Evolutionary conservation across 306 rosid genomes (phyloP).

Genomic region (Ziziphus jujuba): DNA sequence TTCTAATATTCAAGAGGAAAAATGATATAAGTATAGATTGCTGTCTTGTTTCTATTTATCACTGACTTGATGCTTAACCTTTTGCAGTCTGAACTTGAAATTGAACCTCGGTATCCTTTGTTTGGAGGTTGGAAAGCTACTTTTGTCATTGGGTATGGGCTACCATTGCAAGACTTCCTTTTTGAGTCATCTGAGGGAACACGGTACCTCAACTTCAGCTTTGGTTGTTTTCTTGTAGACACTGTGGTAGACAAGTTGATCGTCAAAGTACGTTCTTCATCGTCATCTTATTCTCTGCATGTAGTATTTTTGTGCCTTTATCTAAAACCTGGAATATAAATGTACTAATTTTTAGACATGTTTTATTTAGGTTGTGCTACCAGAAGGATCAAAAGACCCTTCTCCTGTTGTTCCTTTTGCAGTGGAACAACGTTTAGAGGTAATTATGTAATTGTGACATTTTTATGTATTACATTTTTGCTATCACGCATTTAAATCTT

Average conservation of each 20-base stretch:
- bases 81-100: conserved; percentile 91
- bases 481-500: neutral
- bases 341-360: conserved; percentile 15
- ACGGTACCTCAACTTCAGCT: conserved; percentile 90
- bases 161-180: conserved; percentile 93
- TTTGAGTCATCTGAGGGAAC: conserved; percentile 87
- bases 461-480: neutral
- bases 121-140: conserved; percentile 99
- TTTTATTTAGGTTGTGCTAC: conserved; percentile 75
- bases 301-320: conserved; percentile 11
- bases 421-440: conserved; percentile 81
- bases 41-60: neutral
- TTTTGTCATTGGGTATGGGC: conserved; percentile 82
- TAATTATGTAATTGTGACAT: conserved; percentile 27
- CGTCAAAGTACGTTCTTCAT: conserved; percentile 59
- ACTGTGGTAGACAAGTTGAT: conserved; percentile 83
- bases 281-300: conserved; percentile 18
- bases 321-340: conserved; percentile 22
- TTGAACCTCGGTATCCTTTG: conserved; percentile 95
- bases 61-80: conserved; percentile 20
- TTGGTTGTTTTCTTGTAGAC: conserved; percentile 85
- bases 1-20: neutral
- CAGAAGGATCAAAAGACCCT: conserved; percentile 91
- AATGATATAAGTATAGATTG: neutral
- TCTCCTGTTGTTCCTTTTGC: conserved; percentile 67